Percentiles rank a stretch among this genome's conserved stretches.
Conservation (phyloP, 2,329 filamentous ascomycete species). For the Phialophora verrucosa region DNA sequence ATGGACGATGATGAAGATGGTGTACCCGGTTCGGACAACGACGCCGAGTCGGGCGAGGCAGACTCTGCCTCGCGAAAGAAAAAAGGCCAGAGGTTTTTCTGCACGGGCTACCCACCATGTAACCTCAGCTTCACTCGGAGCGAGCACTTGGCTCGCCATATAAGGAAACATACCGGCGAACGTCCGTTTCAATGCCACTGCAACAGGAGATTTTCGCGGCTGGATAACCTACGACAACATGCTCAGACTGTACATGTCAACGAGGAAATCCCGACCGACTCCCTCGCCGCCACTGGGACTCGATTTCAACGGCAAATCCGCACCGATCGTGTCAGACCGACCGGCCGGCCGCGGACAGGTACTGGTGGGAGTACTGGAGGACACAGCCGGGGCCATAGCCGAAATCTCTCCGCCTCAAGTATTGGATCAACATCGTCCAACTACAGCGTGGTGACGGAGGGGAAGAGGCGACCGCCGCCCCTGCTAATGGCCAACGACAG, state of each 20-base stretch:
- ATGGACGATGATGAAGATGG: constrained; percentile 62
- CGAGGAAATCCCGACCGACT: constrained; percentile 93
- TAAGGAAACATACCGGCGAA: constrained; percentile 96
- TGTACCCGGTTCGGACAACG: constrained; percentile 67
- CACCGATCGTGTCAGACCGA: constrained; percentile 79
- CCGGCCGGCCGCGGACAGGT: constrained; percentile 75
- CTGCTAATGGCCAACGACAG: constrained; percentile 83
- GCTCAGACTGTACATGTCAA: constrained; percentile 97
- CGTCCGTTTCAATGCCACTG: constrained; percentile 97
- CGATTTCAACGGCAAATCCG: constrained; percentile 91
- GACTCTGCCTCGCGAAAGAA: constrained; percentile 87
- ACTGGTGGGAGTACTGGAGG: constrained; percentile 75
- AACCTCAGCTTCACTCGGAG: constrained; percentile 93
- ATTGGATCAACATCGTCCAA: constrained; percentile 76
- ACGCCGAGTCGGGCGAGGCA: constrained; percentile 65
- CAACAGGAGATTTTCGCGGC: constrained; percentile 84
- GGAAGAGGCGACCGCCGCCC: constrained; percentile 74
- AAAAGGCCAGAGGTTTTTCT: constrained; percentile 95
- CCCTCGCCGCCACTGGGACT: constrained; percentile 88
- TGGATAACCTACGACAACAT: constrained; percentile 95
- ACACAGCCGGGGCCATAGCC: constrained; percentile 76
- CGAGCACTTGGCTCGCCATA: constrained; percentile 92
- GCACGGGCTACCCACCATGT: constrained; percentile 92
- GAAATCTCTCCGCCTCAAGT: constrained; percentile 86
- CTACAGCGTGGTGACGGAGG: constrained; percentile 66